Conservation (phyloP, 2,329 filamentous ascomycete species). For the Zasmidium angulare region DNA sequence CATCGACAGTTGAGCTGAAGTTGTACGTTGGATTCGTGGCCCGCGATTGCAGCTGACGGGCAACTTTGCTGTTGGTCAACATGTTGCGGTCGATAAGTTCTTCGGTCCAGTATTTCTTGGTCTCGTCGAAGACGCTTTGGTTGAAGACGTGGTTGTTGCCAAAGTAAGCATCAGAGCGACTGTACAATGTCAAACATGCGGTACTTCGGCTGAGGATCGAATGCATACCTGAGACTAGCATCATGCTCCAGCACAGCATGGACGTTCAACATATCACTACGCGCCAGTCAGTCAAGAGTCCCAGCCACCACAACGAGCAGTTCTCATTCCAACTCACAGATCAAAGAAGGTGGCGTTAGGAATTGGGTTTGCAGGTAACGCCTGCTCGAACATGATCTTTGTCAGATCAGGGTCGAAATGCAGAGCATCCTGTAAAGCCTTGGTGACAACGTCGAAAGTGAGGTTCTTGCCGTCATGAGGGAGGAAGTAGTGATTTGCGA, state of each 20-base stretch:
- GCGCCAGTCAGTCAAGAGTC: no score
- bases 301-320: no score
- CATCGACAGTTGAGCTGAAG: slow-evolving; percentile 44
- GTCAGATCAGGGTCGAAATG: slow-evolving; percentile 20
- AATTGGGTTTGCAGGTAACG: slow-evolving; percentile 20
- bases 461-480: slow-evolving; percentile 23
- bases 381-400: slow-evolving; percentile 22
- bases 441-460: slow-evolving; percentile 15
- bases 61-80: slow-evolving; percentile 49
- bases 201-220: not conserved
- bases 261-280: slow-evolving; percentile 13
- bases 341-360: slow-evolving; percentile 24
- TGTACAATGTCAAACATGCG: slow-evolving; percentile 16
- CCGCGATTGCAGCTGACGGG: slow-evolving; percentile 46
- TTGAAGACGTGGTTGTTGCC: slow-evolving; percentile 57
- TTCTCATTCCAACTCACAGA: slow-evolving; percentile 3
- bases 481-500: slow-evolving; percentile 25
- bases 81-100: slow-evolving; percentile 42
- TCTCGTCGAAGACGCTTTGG: slow-evolving; percentile 50
- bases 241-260: slow-evolving; percentile 24
- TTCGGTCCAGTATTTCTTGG: slow-evolving; percentile 48
- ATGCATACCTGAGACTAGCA: slow-evolving; percentile 13
- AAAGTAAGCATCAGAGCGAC: slow-evolving; percentile 51
- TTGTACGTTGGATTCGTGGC: slow-evolving; percentile 51
- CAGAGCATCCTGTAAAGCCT: slow-evolving; percentile 19